These are phyloP conservation scores for Irpex rosettiformis DNA, from an alignment of 1,284 basidiomycete species.

Conservation along the genomic window DNA sequence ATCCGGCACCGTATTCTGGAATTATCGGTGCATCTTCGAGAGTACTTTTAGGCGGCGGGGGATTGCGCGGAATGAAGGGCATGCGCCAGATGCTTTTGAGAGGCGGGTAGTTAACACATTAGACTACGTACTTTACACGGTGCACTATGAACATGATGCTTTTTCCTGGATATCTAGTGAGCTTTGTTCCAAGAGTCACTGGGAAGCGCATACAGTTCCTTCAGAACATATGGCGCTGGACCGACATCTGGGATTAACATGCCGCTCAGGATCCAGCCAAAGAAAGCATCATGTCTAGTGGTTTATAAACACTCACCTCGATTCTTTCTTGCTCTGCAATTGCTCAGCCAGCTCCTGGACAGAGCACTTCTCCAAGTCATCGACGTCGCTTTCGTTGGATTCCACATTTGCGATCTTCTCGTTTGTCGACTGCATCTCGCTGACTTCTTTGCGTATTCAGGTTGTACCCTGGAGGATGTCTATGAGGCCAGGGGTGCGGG, in stretches of 20 bases:
- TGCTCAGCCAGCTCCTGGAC: background rate
- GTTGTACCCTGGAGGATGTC: background rate
- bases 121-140: slow-evolving; percentile 2
- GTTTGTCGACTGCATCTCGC: background rate
- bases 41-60: slow-evolving; percentile 45
- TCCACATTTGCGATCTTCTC: background rate
- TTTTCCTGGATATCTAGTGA: background rate
- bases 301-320: background rate
- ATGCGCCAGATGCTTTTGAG: slow-evolving; percentile 16
- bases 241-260: background rate
- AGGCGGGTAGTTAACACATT: slow-evolving; percentile 3
- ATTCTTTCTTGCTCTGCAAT: background rate
- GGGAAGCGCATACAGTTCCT: background rate
- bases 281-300: background rate
- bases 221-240: background rate
- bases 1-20: slow-evolving; percentile 49
- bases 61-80: slow-evolving; percentile 26
- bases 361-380: background rate
- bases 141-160: background rate
- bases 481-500: background rate
- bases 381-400: background rate
- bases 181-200: too few relatives aligned
- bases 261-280: background rate
- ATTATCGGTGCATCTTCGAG: slow-evolving; percentile 50
- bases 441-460: background rate